Evolutionary conservation across 495 filamentous ascomycete species (phyloP), one percentile per base, ranked within the genome.

Genomic region (Penicillium longicatenatum): DNA sequence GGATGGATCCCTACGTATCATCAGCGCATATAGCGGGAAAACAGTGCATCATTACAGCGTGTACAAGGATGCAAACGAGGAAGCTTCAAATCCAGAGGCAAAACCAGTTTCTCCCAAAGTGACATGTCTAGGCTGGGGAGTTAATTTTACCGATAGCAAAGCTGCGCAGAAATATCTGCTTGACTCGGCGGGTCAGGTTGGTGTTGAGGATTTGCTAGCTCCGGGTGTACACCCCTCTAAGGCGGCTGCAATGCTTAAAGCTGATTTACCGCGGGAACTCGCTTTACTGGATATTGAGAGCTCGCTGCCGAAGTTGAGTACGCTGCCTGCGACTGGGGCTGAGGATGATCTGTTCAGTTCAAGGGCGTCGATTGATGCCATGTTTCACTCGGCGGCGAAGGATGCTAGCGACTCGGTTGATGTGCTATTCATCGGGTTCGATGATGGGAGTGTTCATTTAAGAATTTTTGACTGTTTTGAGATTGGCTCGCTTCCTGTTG

Each of bases 391-490:
- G 10, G 55, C 82, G 26, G 72, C 78, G 42, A 79, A 82, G 45
- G 82, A 82, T 44, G 85, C 87, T 30, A 82, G 84, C 57, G 82
- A 93, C 55, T 78, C 82, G 4, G 88, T 97, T 10, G 90, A 97
- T 74, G 86, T 95, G 14, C 83, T 98, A 56, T 74, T 96, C 4
- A 82, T 90, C 3, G 91, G 88, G 3, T 89, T 86, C n/a, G 79
- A 84, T 55, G 85, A 92, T 65, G 91, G 92, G 29, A 83, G 77
- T n/a, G 80, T 96, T 31, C 87, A 93, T 60, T 73, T 96, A 29
- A 89, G 88, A 54, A 91, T 97, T 51, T 97, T 95, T 70, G 90
- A 97, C 65, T 93, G 89, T 16, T 93, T 97, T 62, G 80, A 90
- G 53, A 89, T 96, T 54, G 92, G 94, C 2, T 84, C 79, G 19